These are phyloP conservation scores for Castanea sativa DNA, from an alignment of 306 rosid species.

Conservation along the genomic window DNA sequence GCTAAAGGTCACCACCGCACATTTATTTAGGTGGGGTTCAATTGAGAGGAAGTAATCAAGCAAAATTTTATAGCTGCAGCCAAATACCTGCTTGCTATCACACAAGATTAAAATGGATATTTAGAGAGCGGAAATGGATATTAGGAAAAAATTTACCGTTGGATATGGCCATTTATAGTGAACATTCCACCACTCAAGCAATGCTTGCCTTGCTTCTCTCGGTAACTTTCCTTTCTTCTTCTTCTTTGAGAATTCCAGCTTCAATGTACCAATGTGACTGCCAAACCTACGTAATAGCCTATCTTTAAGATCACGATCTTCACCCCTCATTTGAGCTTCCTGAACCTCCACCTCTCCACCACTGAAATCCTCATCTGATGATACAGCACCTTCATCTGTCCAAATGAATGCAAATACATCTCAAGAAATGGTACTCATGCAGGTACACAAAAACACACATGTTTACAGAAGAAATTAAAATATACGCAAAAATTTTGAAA, in stretches of 20 bases:
- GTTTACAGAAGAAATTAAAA: not conserved
- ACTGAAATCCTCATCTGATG: constrained; percentile 77
- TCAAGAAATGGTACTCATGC: not conserved
- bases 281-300: constrained; percentile 82
- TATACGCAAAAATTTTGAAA: not conserved
- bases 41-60: not conserved
- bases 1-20: no score
- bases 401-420: not conserved
- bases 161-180: constrained; percentile 98
- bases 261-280: constrained; percentile 70
- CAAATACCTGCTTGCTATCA: no score
- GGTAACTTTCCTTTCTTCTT: constrained; percentile 95
- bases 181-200: constrained; percentile 87
- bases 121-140: not conserved
- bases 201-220: constrained; percentile 78
- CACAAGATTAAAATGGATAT: not conserved
- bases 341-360: constrained; percentile 64
- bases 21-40: not conserved
- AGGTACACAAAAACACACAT: not conserved
- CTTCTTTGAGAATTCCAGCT: constrained; percentile 82
- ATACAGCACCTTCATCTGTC: constrained; percentile 68
- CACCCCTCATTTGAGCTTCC: constrained; percentile 49
- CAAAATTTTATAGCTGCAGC: not conserved
- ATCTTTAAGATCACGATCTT: constrained; percentile 80
- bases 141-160: constrained; percentile 53